A percentile compares a stretch with the other conserved stretches of the same genome.
phyloP scores from a whole-genome alignment of 2,329 filamentous ascomycete genomes.

The Cladosporium oxysporum region DNA sequence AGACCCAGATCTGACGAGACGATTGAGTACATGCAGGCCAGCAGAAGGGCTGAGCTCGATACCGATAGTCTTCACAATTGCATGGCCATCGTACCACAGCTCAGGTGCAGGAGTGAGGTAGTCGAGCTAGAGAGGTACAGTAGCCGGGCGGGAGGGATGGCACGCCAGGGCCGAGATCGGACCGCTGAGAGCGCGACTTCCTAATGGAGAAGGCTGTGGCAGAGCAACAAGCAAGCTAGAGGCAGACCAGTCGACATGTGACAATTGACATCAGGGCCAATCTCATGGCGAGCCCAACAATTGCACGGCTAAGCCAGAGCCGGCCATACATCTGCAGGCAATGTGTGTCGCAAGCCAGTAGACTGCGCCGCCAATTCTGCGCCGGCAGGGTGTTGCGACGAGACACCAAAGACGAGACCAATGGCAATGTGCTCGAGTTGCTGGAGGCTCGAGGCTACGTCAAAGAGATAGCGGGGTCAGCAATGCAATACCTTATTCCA shows the following conservation, averaged over 20 bases:
- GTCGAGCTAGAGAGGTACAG: not conserved
- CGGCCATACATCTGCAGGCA: constrained; percentile 8
- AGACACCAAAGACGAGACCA: not conserved
- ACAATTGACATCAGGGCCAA: not conserved
- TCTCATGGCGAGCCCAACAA: not conserved
- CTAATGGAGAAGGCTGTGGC: not conserved
- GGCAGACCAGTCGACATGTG: not conserved
- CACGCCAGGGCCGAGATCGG: not conserved
- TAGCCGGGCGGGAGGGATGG: not conserved
- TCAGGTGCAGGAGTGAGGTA: too few species aligned
- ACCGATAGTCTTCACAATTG: too few species aligned
- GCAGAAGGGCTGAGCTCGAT: too few species aligned
- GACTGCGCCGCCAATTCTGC: not conserved
- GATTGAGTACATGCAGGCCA: too few species aligned
- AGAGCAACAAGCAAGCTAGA: not conserved
- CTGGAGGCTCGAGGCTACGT: constrained; percentile 72
- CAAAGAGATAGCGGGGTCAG: constrained; percentile 73
- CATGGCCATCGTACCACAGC: too few species aligned
- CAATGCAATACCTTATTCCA: constrained; percentile 16
- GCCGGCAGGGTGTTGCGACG: not conserved
- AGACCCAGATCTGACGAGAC: too few species aligned
- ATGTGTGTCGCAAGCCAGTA: not conserved
- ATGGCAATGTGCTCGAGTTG: constrained; percentile 52
- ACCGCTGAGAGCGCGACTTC: not conserved
- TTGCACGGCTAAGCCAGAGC: constrained; percentile 1